These are phyloP conservation scores for Cryphonectria japonica DNA, from an alignment of 2,329 filamentous ascomycete genomes.

Conservation along the genomic window DNA sequence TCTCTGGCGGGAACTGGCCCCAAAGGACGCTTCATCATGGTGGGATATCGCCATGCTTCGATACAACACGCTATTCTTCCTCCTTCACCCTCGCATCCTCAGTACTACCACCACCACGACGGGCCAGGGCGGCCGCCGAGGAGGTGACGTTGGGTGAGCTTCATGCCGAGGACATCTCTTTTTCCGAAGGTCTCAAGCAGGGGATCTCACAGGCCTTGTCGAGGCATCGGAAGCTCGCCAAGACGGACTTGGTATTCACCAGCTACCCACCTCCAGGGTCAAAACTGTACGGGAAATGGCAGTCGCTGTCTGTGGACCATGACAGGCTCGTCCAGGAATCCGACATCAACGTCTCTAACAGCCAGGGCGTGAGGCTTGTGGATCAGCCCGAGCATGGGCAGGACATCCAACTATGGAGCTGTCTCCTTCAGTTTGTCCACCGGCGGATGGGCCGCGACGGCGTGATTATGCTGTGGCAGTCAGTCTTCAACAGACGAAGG, in stretches of 20 bases:
- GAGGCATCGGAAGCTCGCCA: neutral
- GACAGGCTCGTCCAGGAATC: slow-evolving; percentile 35
- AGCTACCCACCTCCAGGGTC: slow-evolving; percentile 26
- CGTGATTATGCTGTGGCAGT: slow-evolving; percentile 36
- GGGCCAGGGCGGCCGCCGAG: slow-evolving; percentile 26
- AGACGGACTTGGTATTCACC: neutral
- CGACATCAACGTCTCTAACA: slow-evolving; percentile 27
- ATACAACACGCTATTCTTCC: slow-evolving; percentile 13
- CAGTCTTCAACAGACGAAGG: slow-evolving; percentile 32
- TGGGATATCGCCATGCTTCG: no score
- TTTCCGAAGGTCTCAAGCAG: slow-evolving; percentile 21
- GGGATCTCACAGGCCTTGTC: slow-evolving; percentile 22
- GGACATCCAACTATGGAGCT: slow-evolving; percentile 39
- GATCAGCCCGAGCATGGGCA: slow-evolving; percentile 35
- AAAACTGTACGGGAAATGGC: slow-evolving; percentile 35
- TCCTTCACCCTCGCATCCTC: slow-evolving; percentile 13
- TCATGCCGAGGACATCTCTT: slow-evolving; percentile 19
- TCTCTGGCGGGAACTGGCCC: neutral
- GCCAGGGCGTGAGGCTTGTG: slow-evolving; percentile 30
- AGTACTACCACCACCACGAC: slow-evolving; percentile 8
- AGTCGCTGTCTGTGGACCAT: slow-evolving; percentile 33
- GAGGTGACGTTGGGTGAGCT: slow-evolving; percentile 18
- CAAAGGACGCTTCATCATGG: neutral
- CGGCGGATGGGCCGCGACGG: slow-evolving; percentile 34
- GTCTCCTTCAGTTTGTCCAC: slow-evolving; percentile 38